Evolutionary conservation across 2,329 filamentous ascomycete species (phyloP), one percentile per base, ranked within the genome.

Genomic region (Penicillium sp.): DNA sequence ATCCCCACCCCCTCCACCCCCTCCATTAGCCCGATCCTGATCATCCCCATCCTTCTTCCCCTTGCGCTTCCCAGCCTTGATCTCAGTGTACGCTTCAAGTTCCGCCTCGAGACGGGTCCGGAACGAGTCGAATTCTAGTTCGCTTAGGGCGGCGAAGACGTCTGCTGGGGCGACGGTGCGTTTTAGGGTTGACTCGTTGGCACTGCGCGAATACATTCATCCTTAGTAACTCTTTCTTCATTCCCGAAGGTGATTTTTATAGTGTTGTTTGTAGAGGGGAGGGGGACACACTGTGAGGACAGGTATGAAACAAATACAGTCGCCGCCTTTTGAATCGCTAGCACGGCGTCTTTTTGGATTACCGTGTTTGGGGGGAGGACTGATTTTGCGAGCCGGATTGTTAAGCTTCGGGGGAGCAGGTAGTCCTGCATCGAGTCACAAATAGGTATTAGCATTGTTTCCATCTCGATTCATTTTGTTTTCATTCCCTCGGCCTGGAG

Each of bases 221-320:
- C 45, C 44, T 59, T 51, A 51, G 49, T 49, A n/a, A n/a, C n/a
- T n/a, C n/a, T n/a, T 40, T 30, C 2, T 29, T 39, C 34, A 42
- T 12, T 21, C 7, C 26, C 21, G 7, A 20, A 18, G 20, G n/a
- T 9, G 24, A 3, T 26, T 26, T 2, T 6, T n/a, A n/a, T n/a
- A n/a, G n/a, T n/a, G n/a, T n/a, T n/a, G n/a, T n/a, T n/a, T n/a
- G n/a, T n/a, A n/a, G n/a, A 18, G 23, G 15, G 12, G 12, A 30
- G 24, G 30, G 39, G 18, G 15, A 26, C 80, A 53, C 76, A 85
- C 83, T 80, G 77, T 50, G 80, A 79, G 51, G 82, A 80, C 41
- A 86, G 71, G 66, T 86, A 86, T 54, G 82, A 86, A 15, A 87
- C 80, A 68, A 87, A 87, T 3, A 87, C 84, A 3, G 84, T 87